Evolutionary conservation across 371 early-diverging fungal genomes (phyloP).

Genomic region (Saksenaea vasiformis): DNA sequence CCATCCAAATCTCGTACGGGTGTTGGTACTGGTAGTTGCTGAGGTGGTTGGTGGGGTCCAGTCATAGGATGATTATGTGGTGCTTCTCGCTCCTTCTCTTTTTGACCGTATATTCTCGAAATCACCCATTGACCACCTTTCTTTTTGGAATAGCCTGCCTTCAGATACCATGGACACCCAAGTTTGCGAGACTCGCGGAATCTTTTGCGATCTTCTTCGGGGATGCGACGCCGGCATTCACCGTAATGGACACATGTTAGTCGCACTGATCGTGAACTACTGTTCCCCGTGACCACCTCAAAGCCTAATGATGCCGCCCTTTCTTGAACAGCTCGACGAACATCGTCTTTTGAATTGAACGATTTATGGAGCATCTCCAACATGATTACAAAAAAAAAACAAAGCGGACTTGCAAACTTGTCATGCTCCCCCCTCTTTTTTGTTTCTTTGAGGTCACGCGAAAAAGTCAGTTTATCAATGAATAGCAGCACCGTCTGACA

Average conservation of each 20-base stretch:
- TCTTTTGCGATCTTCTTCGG: slow-evolving; percentile 2
- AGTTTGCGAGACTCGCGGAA: slow-evolving; percentile 6
- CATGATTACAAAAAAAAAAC: slow-evolving; percentile 6
- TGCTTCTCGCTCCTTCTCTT: neutral
- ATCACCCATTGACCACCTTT: slow-evolving; percentile 4
- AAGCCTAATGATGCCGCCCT: slow-evolving; percentile 5
- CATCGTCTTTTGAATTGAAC: slow-evolving; percentile 4
- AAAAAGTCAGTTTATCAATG: too few species aligned
- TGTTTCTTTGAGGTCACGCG: neutral
- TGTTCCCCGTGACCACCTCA: neutral
- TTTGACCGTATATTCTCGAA: slow-evolving; percentile 1
- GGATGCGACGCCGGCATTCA: slow-evolving; percentile 6
- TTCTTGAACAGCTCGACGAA: slow-evolving; percentile 1
- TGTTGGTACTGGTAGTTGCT: neutral
- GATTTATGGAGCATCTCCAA: slow-evolving; percentile 4
- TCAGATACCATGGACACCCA: slow-evolving; percentile 1
- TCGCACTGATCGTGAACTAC: slow-evolving; percentile 1
- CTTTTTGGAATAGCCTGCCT: slow-evolving; percentile 2
- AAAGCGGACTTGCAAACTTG: slow-evolving; percentile 6
- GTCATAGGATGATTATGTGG: slow-evolving; percentile 3
- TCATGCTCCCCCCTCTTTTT: slow-evolving; percentile 1
- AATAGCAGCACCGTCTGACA: too few species aligned
- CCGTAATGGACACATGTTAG: slow-evolving; percentile 1
- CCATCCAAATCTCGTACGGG: neutral
- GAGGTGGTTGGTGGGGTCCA: neutral